Evolutionary conservation across 805 yeast species (phyloP).

Genomic region (Zygosaccharomyces siamensis): DNA sequence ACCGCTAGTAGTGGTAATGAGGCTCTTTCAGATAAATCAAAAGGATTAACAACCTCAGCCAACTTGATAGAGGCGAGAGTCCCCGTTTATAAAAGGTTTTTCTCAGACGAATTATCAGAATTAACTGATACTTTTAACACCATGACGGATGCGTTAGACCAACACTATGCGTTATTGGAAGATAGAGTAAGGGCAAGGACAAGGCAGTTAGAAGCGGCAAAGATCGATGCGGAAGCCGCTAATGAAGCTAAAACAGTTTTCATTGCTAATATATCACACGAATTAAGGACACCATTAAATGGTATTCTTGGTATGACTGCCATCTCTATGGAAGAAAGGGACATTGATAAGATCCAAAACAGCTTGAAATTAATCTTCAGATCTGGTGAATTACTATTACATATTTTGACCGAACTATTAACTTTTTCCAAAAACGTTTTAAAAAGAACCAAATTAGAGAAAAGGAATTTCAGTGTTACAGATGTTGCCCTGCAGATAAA

Average conservation of each 20-base stretch:
- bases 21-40: conserved; percentile 16
- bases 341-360: conserved; percentile 60
- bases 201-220: conserved; percentile 80
- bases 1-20: conserved; percentile 15
- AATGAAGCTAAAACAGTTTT: conserved; percentile 95
- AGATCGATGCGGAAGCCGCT: conserved; percentile 86
- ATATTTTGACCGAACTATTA: conserved; percentile 82
- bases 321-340: conserved; percentile 83
- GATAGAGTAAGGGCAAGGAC: conserved; percentile 85
- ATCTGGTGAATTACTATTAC: conserved; percentile 85
- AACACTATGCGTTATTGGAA: conserved; percentile 79
- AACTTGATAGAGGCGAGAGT: conserved; percentile 39
- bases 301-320: conserved; percentile 96
- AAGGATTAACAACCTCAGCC: conserved; percentile 29
- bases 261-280: conserved; percentile 90
- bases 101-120: conserved; percentile 83
- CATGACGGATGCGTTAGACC: conserved; percentile 83
- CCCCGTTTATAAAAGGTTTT: conserved; percentile 46
- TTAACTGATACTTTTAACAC: conserved; percentile 83
- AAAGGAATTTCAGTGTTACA: conserved; percentile 68
- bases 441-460: conserved; percentile 77
- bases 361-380: conserved; percentile 79
- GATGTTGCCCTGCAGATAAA: conserved; percentile 83
- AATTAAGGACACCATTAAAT: conserved; percentile 89
- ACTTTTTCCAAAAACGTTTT: conserved; percentile 88